Base-by-base conservation (phyloP, 1,139 yeast genomes). In the Lodderomyces orthopsilosis region DNA sequence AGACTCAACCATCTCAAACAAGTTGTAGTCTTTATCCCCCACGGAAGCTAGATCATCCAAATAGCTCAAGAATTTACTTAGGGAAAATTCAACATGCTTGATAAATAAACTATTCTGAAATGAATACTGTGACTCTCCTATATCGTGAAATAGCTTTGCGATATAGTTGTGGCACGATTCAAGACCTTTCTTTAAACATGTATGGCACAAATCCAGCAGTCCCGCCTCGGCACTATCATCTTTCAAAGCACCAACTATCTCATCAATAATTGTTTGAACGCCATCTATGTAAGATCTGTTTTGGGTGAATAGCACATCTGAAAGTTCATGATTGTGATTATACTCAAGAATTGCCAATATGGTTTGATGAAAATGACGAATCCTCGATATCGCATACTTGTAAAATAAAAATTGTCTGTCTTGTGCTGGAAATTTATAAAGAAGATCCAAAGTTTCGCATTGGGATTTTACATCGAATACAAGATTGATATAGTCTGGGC, bases 261-360 rank as follows among this genome's bases (percentile, higher is more conserved):
- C 19, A 3, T 30, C 34, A 8, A 12, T 30, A 4, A 15, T 5
- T 4, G 3, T 10, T 15, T 30, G 34, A 30, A 30, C 19, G 3
- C 6, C 5, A 30, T 7, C 12, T 5, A 13, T 8, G 5, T 15
- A 30, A 6, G 19, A 12, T 30, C 15, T 14, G 34, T n/a, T 30
- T 15, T 30, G 34, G n/a, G 5, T 30, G 19, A 15, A 14, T 15
- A 30, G 10, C 5, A 15, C 5, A 4, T 15, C 19, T 15, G 37
- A 34, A 34, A 12, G 26, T 8, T 34, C 15, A 18, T 22, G 30
- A 3, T 14, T 15, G 14, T 36, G 24, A 36, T 36, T 36, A n/a
- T 24, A 36, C 30, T 36, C 39, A 34, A 34, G 37, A 19, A 34
- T 13, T 6, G 4, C 6, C 10, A 34, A n/a, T n/a, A 34, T 17